Evolutionary conservation across 768 basidiomycete species (phyloP).

Genomic region (Nidularia sp.): DNA sequence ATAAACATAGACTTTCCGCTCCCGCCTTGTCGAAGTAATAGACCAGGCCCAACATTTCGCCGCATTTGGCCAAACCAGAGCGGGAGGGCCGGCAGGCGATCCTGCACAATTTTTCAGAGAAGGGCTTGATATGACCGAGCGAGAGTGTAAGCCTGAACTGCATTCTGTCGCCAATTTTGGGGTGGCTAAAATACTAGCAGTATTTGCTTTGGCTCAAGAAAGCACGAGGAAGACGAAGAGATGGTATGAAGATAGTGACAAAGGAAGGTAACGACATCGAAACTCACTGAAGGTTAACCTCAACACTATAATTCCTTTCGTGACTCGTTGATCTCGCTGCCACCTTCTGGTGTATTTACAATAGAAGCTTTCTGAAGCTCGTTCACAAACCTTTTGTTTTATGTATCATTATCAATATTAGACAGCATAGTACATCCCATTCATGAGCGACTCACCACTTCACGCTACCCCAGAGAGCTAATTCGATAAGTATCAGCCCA

Average conservation of each 20-base stretch:
- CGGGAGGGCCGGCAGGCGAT: constrained; percentile 49
- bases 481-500: constrained; percentile 58
- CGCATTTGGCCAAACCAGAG: constrained; percentile 56
- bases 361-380: constrained; percentile 46
- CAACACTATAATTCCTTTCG: constrained; percentile 25
- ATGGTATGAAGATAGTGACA: constrained; percentile 81
- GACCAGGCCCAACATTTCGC: constrained; percentile 91
- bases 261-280: constrained; percentile 37
- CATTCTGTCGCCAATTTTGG: neutral
- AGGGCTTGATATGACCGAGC: constrained; percentile 88
- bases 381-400: constrained; percentile 53
- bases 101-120: constrained; percentile 77
- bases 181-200: constrained; percentile 32
- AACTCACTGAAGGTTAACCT: neutral
- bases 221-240: constrained; percentile 70
- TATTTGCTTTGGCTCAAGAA: constrained; percentile 84
- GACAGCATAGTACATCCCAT: constrained; percentile 1
- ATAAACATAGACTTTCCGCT: constrained; percentile 61
- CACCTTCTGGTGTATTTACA: constrained; percentile 4
- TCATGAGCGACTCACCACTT: constrained; percentile 57
- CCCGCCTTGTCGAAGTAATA: constrained; percentile 71
- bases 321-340: constrained; percentile 4
- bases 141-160: constrained; percentile 68
- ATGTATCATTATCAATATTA: constrained; percentile 8
- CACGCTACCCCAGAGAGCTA: constrained; percentile 71